Percentiles rank a stretch among this genome's conserved stretches.
phyloP scores from a whole-genome alignment of 2,329 filamentous ascomycete species.

The Colletotrichum navitas region DNA sequence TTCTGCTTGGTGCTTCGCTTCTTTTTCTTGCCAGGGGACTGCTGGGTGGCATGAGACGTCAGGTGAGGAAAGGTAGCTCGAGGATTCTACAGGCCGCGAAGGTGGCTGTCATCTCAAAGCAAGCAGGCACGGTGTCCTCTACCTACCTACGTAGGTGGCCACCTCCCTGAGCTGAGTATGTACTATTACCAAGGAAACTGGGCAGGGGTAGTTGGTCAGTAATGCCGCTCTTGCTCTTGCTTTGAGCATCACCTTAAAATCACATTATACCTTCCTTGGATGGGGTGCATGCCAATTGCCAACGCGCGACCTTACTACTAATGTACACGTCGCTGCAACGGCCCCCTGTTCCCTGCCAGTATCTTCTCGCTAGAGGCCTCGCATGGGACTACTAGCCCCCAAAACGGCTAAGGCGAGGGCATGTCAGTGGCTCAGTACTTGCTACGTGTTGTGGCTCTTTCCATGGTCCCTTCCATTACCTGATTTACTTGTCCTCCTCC shows the following conservation, averaged over 20 bases:
- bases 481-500: background rate
- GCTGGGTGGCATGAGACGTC: conserved; percentile 14
- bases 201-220: too few species aligned
- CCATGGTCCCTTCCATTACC: background rate
- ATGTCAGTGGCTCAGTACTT: conserved; percentile 23
- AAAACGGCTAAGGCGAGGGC: conserved; percentile 21
- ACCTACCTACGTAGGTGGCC: too few species aligned
- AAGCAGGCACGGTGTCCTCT: conserved; percentile 1
- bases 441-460: conserved; percentile 5
- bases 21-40: background rate
- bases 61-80: conserved; percentile 13
- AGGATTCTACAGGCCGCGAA: background rate
- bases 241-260: background rate
- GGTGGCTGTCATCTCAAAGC: conserved; percentile 14
- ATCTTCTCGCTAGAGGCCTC: conserved; percentile 11
- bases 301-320: background rate
- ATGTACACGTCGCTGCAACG: conserved; percentile 8
- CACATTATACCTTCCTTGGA: background rate
- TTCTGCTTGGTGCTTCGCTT: conserved; percentile 19
- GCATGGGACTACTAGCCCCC: conserved; percentile 15
- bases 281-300: background rate
- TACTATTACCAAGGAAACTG: too few species aligned
- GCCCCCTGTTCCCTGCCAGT: conserved; percentile 32
- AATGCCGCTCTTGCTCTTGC: background rate
- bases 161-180: too few species aligned